Conservation (phyloP, 108 stramenopile genomes). For the Pseudonitzschia multistriata region DNA sequence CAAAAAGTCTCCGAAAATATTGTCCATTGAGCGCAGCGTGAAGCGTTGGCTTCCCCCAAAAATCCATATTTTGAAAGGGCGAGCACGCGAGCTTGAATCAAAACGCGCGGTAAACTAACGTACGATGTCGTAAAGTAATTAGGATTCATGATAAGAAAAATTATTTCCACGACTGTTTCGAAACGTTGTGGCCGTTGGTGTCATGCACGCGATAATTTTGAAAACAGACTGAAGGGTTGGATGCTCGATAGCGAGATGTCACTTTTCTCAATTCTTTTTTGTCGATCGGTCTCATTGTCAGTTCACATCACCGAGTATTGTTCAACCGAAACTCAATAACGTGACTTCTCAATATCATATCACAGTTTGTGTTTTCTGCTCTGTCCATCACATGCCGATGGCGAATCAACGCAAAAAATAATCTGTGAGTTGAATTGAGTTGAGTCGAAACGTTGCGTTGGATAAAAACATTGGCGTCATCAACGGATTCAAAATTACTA, state of each 20-base stretch:
- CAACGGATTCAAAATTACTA: background rate
- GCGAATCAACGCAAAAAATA: background rate
- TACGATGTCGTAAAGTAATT: no score
- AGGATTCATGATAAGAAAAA: background rate
- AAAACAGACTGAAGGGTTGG: constrained; percentile 3
- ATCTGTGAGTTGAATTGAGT: background rate
- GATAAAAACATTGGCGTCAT: background rate
- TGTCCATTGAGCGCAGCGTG: background rate
- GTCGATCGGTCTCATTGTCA: background rate
- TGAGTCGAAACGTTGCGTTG: background rate
- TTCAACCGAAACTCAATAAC: background rate
- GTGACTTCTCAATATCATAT: background rate
- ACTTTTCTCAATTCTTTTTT: background rate
- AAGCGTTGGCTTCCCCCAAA: background rate
- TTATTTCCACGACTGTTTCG: constrained; percentile 6
- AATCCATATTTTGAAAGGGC: background rate
- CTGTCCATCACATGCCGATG: background rate
- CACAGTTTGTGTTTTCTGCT: background rate
- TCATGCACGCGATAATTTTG: constrained; percentile 4
- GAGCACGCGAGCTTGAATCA: background rate
- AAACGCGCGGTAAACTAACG: background rate
- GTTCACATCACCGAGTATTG: background rate
- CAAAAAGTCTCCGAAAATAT: background rate
- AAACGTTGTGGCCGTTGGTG: constrained; percentile 17
- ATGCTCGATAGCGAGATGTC: background rate